Evolutionary conservation across 495 filamentous ascomycete genomes (phyloP), one percentile per base, ranked within the genome.

Genomic region (Aspergillus cavernicola): DNA sequence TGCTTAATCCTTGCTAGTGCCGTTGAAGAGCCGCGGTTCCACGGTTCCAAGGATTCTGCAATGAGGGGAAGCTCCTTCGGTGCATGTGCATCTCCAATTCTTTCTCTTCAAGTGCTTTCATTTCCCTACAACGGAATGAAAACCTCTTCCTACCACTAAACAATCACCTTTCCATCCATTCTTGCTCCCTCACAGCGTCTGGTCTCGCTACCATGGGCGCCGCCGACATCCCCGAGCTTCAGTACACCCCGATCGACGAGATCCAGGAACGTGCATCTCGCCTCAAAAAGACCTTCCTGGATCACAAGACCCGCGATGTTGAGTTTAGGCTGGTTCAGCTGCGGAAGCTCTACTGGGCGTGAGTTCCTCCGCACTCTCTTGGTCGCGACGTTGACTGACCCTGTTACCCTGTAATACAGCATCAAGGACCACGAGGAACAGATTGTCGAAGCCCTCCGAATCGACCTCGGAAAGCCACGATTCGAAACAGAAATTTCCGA

Each of bases 271-370:
- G 83, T 36, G 76, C 79, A 62, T 75, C 78, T 53, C 75, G 68
- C 9, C 68, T 81, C 10, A 82, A 83, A 63, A 69, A 75, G 47
- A 76, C 85, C 18, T 97, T 90, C 74, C 73, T 77, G 56, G 76
- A 87, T 12, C 84, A 92, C 67, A 88, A 87, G 74, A 95, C 89
- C 3, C 87, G 87, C 62, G 78, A 86, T 47, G 64, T 96, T 50
- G 80, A 87, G 58, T 98, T 87, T 76, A 81, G 93, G 46, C 76
- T 90, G 44, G 72, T 80, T 15, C 92, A 97, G 77, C 84, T 97
- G 32, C 85, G 90, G 43, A 92, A 90, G 76, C 85, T 97, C 37
- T 97, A 95, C 74, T 96, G 91, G 91, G 91, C 81, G 81, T 85
- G 12, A 55, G 56, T 57, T 50, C 11, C 28, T 29, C 20, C 22